Conservation (phyloP, 179 eudicot species). For the Dionaea muscipula region DNA sequence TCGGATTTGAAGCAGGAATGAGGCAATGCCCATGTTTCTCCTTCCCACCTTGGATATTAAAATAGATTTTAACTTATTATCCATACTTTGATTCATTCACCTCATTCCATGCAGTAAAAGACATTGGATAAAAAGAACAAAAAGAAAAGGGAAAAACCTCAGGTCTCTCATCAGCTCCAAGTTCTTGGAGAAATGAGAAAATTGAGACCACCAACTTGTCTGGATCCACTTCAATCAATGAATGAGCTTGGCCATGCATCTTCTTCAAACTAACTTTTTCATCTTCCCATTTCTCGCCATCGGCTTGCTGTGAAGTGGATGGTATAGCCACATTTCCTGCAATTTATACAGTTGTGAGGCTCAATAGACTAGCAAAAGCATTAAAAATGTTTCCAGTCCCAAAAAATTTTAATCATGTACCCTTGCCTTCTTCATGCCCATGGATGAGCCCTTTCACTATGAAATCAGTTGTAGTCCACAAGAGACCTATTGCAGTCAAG, state of each 20-base stretch:
- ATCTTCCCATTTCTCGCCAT: slow-evolving; percentile 28
- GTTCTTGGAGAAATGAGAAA: slow-evolving; percentile 75
- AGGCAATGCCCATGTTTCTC: too few relatives aligned
- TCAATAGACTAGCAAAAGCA: neutral
- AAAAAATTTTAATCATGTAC: slow-evolving; percentile 9
- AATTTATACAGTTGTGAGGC: slow-evolving; percentile 5
- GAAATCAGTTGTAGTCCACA: slow-evolving; percentile 96
- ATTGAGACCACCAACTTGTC: slow-evolving; percentile 63
- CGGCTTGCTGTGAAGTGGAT: slow-evolving; percentile 20
- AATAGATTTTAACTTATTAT: too few relatives aligned
- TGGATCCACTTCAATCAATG: slow-evolving; percentile 38
- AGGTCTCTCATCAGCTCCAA: slow-evolving; percentile 96
- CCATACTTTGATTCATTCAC: too few relatives aligned
- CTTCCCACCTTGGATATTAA: too few relatives aligned
- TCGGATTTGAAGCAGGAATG: too few relatives aligned
- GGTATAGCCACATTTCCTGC: slow-evolving; percentile 18
- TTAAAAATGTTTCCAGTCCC: neutral
- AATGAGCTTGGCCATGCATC: slow-evolving; percentile 27
- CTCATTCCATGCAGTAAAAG: too few relatives aligned
- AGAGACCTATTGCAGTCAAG: slow-evolving; percentile 85
- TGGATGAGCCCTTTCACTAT: slow-evolving; percentile 58
- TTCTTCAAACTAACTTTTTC: slow-evolving; percentile 17
- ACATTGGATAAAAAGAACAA: too few relatives aligned
- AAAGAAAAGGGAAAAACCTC: slow-evolving; percentile 41
- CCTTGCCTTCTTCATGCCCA: slow-evolving; percentile 30